Conservation (phyloP, 768 basidiomycete species). For the Coprinellus micaceus region DNA sequence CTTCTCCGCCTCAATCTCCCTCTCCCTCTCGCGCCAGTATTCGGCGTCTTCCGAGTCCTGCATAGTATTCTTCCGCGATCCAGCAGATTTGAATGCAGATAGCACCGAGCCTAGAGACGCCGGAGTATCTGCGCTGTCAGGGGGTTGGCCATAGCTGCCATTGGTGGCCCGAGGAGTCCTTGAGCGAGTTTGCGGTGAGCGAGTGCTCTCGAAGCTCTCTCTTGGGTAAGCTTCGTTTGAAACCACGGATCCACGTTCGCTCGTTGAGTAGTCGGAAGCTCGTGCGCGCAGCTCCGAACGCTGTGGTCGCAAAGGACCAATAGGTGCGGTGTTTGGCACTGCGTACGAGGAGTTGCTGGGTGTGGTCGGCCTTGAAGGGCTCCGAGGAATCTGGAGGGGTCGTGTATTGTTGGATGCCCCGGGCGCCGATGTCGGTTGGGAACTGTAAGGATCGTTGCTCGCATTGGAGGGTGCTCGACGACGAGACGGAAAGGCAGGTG, state of each 20-base stretch:
- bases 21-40: constrained; percentile 54
- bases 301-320: constrained; percentile 61
- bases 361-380: constrained; percentile 51
- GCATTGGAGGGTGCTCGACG: constrained; percentile 46
- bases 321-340: constrained; percentile 35
- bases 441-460: constrained; percentile 35
- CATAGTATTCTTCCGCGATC: constrained; percentile 51
- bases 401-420: constrained; percentile 37
- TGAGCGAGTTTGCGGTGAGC: constrained; percentile 25
- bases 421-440: constrained; percentile 33
- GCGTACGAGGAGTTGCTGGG: constrained; percentile 41
- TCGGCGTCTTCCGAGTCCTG: constrained; percentile 48
- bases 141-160: constrained; percentile 21
- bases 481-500: constrained; percentile 53
- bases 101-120: constrained; percentile 52
- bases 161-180: constrained; percentile 14
- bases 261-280: constrained; percentile 48
- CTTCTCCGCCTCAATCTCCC: constrained; percentile 61
- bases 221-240: constrained; percentile 40
- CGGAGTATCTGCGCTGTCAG: constrained; percentile 40
- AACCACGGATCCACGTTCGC: constrained; percentile 46
- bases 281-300: constrained; percentile 63
- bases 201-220: constrained; percentile 50
- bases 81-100: constrained; percentile 69
- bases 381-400: constrained; percentile 61